Evolutionary conservation across 108 stramenopile genomes (phyloP).

Genomic region (Pseudonitzschia multistriata): DNA sequence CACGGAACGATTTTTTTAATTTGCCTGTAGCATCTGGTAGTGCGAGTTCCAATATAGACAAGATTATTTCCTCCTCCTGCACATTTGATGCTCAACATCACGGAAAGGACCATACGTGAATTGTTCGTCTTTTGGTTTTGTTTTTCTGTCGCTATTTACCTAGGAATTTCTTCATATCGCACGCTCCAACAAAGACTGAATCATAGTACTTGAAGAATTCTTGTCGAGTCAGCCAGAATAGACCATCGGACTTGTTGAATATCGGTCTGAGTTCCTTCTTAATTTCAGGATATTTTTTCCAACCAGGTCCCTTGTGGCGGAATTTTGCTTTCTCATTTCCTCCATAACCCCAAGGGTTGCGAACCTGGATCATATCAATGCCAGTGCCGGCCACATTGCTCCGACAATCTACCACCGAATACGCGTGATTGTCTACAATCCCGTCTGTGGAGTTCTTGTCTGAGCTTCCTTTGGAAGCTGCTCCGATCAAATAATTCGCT

Average conservation of each 20-base stretch:
- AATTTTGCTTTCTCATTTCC: slow-evolving; percentile 21
- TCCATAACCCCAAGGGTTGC: slow-evolving; percentile 40
- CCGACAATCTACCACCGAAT: slow-evolving; percentile 18
- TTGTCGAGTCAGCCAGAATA: slow-evolving; percentile 30
- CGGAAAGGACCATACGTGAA: not conserved
- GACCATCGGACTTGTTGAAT: slow-evolving; percentile 16
- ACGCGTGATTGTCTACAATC: slow-evolving; percentile 26
- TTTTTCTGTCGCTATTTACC: not conserved
- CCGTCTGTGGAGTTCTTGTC: slow-evolving; percentile 18
- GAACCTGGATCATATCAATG: slow-evolving; percentile 18
- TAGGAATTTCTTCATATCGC: slow-evolving; percentile 23
- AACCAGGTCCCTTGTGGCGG: slow-evolving; percentile 5
- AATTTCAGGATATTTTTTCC: slow-evolving; percentile 22
- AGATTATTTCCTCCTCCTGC: no score
- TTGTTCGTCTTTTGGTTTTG: not conserved
- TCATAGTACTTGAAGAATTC: slow-evolving; percentile 29
- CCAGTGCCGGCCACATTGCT: slow-evolving; percentile 21
- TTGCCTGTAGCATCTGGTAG: no score
- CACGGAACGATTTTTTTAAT: no score
- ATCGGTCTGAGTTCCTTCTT: slow-evolving; percentile 15
- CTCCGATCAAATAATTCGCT: slow-evolving; percentile 22
- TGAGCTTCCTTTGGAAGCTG: slow-evolving; percentile 15
- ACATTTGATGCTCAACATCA: no score
- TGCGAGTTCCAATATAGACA: no score
- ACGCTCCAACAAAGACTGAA: slow-evolving; percentile 18